Base-by-base conservation (phyloP, 176 grass and related monocot species). In the Chloris gayana region DNA sequence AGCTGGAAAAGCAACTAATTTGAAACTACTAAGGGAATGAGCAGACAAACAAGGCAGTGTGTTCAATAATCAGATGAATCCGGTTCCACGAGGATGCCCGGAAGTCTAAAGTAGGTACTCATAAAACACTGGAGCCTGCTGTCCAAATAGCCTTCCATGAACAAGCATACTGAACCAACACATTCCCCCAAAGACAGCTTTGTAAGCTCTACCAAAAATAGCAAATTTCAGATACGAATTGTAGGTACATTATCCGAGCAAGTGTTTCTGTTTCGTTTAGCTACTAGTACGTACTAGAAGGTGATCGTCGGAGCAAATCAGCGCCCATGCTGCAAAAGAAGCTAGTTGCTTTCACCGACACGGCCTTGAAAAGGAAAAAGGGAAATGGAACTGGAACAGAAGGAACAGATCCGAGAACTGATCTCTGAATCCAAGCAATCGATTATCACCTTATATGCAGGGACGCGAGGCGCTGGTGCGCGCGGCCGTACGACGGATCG, bases 381-480 rank as follows among this genome's bases (percentile, higher is more conserved):
- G 72, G 53, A 6, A 24, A 70, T 64, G 5, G 53, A 33, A 19
- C 18, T 24, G 30, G 39, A 26, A 29, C 27, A 59, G 51, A 54
- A 53, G 19, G 51, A n/a, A 57, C 74, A 92, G 80, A 85, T 86
- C 83, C 79, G 46, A 54, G 35, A 63, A 38, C 2, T 15, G n/a
- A 81, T 70, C n/a, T 63, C 14, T 38, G 50, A 37, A 37, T 37
- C 35, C 22, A 11, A 73, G 22, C 57, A 77, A 79, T 29, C 25
- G 14, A 30, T 63, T 7, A 0, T 66, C 76, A 93, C 96, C 96
- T 93, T 66, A 95, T 80, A 35, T 83, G 85, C 25, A 99, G 84
- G 24, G 90, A 93, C 2, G 92, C 92, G 68, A 99, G 77, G 70
- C 96, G 89, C 34, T 93, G 96, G 79, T 93, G 96, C 14, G 96